phyloP scores from a whole-genome alignment of 1,284 basidiomycete species.

The Agaricales sp. region DNA sequence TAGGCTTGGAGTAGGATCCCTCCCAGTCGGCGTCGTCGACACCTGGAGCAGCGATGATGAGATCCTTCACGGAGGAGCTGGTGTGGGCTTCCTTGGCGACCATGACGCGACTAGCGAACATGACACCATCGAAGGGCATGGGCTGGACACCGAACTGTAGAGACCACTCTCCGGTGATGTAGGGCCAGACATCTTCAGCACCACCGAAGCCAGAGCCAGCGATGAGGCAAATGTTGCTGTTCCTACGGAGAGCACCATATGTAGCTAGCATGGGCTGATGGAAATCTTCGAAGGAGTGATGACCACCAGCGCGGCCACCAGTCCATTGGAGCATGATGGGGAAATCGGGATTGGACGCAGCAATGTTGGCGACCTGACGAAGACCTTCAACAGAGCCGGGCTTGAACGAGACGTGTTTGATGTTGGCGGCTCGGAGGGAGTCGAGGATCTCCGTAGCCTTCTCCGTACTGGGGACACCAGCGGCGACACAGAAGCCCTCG shows the following conservation, averaged over 20 bases:
- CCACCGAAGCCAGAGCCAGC: slow-evolving; percentile 97
- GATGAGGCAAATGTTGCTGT: slow-evolving; percentile 83
- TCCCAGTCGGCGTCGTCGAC: slow-evolving; percentile 92
- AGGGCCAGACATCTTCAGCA: slow-evolving; percentile 94
- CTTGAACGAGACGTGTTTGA: slow-evolving; percentile 96
- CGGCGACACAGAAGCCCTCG: slow-evolving; percentile 97
- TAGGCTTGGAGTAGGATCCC: slow-evolving; percentile 89
- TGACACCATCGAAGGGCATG: slow-evolving; percentile 99
- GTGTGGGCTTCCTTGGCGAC: slow-evolving; percentile 98
- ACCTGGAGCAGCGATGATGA: slow-evolving; percentile 92
- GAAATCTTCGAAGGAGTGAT: slow-evolving; percentile 98
- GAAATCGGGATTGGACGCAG: slow-evolving; percentile 89
- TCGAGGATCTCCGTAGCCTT: slow-evolving; percentile 91
- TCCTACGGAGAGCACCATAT: slow-evolving; percentile 84
- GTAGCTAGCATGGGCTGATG: slow-evolving; percentile 92
- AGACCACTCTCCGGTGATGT: slow-evolving; percentile 95
- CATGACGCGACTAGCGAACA: slow-evolving; percentile 96
- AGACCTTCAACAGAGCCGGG: slow-evolving; percentile 97
- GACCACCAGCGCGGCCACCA: slow-evolving; percentile 97
- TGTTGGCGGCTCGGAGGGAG: slow-evolving; percentile 67
- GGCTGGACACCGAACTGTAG: slow-evolving; percentile 77
- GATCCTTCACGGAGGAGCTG: slow-evolving; percentile 87
- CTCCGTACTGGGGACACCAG: slow-evolving; percentile 88
- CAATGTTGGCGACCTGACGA: slow-evolving; percentile 94
- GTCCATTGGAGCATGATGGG: slow-evolving; percentile 99